Evolutionary conservation across 768 basidiomycete genomes (phyloP), one percentile per base, ranked within the genome.

Genomic region (Artomyces pyxidatus): DNA sequence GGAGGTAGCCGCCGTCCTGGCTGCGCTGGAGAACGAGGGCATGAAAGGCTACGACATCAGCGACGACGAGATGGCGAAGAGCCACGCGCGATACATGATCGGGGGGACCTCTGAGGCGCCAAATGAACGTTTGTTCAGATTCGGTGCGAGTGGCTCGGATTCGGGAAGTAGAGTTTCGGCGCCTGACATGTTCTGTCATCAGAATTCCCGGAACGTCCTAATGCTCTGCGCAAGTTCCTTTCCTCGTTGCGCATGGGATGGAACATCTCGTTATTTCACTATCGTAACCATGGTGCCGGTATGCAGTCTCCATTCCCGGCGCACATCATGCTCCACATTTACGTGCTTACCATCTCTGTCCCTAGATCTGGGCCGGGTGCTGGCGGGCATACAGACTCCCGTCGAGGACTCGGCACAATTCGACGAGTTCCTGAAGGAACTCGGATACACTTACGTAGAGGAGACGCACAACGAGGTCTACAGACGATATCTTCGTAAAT

Each of bases 181-280:
- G n/a, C n/a, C n/a, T n/a, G n/a, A n/a, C 28, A 27, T 26, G 23
- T 27, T 16, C n/a, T 26, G 19, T 19, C 22, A 2, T 38, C 60
- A 97, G 94, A 95, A 63, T 99, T 99, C 64, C 96, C 96, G 1
- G 96, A 99, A 65, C 72, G 96, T 46, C 94, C 92, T 0, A 85
- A 83, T 2, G 96, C 95, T 3, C 71, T 99, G 49, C 81, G 88
- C 37, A 89, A 87, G 56, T 99, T 98, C 72, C 72, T 99, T 51
- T 72, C 83, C 25, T 88, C 86, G 3, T 63, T 99, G 39, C 85
- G 85, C 27, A 70, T 77, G 17, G 83, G 82, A 22, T 97, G 94
- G 93, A 97, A 94, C 65, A 90, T 99, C 42, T 87, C 92, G 1
- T 64, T 99, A 55, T 99, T 98, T 71, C 96, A 99, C 64, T 99